These are phyloP conservation scores for Candida coquimbonensis DNA, from an alignment of 805 yeast species.

Conservation along the genomic window DNA sequence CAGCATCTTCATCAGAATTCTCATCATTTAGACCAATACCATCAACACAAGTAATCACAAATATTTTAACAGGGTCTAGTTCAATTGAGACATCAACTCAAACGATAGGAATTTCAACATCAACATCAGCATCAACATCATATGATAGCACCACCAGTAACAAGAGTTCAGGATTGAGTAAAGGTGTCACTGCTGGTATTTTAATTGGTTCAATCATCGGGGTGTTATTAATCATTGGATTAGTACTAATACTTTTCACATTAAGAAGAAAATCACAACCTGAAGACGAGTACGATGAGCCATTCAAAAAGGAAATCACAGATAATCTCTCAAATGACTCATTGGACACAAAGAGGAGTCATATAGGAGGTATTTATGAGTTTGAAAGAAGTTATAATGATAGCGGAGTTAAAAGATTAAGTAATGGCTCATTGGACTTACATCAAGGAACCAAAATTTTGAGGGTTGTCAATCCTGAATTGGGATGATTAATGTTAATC, in stretches of 20 bases:
- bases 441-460: slow-evolving; percentile 29
- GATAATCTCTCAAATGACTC: too few species aligned
- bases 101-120: slow-evolving; percentile 6
- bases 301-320: slow-evolving; percentile 43
- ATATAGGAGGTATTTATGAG: background rate
- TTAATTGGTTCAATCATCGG: slow-evolving; percentile 49
- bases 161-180: slow-evolving; percentile 7
- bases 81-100: slow-evolving; percentile 5
- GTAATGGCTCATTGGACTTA: background rate
- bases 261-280: slow-evolving; percentile 8
- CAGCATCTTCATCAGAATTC: slow-evolving; percentile 10
- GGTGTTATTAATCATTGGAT: slow-evolving; percentile 27
- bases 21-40: slow-evolving; percentile 7
- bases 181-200: slow-evolving; percentile 55
- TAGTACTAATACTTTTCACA: slow-evolving; percentile 8
- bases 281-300: slow-evolving; percentile 6
- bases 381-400: background rate
- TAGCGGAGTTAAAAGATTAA: slow-evolving; percentile 24
- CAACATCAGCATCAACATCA: slow-evolving; percentile 10
- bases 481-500: slow-evolving; percentile 1
- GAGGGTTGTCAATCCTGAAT: slow-evolving; percentile 44
- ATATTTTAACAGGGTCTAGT: slow-evolving; percentile 11
- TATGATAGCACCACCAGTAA: slow-evolving; percentile 2
- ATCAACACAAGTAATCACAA: slow-evolving; percentile 11
- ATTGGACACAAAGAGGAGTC: background rate